phyloP scores from a whole-genome alignment of 306 rosid species.

The Quillaja saponaria region DNA sequence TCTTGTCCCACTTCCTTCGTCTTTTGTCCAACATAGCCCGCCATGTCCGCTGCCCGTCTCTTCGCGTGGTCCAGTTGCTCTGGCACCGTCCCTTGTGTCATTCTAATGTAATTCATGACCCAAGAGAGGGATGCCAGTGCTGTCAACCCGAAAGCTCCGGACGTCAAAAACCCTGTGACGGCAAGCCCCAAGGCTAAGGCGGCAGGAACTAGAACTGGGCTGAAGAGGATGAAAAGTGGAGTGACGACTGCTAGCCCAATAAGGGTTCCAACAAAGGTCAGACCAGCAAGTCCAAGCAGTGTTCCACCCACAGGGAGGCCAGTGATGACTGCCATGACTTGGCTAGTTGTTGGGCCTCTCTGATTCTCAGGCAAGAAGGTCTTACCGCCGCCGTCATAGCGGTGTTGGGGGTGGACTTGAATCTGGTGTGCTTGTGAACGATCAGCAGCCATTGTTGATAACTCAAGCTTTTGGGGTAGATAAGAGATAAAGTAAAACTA shows the following conservation, averaged over 20 bases:
- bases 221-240: constrained; percentile 69
- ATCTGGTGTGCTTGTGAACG: constrained; percentile 59
- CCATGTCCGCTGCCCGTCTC: constrained; percentile 56
- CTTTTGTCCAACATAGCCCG: constrained; percentile 67
- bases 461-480: background rate
- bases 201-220: constrained; percentile 80
- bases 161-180: constrained; percentile 44
- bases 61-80: constrained; percentile 52
- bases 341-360: constrained; percentile 45
- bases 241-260: constrained; percentile 47
- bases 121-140: constrained; percentile 69
- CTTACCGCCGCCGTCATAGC: constrained; percentile 22
- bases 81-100: constrained; percentile 35
- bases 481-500: background rate
- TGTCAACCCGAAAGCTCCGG: constrained; percentile 60
- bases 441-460: constrained; percentile 58
- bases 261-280: constrained; percentile 54
- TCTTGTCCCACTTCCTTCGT: constrained; percentile 80
- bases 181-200: constrained; percentile 45
- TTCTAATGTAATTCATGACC: constrained; percentile 45
- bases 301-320: constrained; percentile 61
- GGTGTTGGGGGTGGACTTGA: constrained; percentile 62
- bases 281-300: constrained; percentile 48
- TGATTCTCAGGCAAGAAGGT: background rate
- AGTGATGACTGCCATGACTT: constrained; percentile 38